Evolutionary conservation across 179 eudicot genomes (phyloP).

Genomic region (Silene noctiflora): DNA sequence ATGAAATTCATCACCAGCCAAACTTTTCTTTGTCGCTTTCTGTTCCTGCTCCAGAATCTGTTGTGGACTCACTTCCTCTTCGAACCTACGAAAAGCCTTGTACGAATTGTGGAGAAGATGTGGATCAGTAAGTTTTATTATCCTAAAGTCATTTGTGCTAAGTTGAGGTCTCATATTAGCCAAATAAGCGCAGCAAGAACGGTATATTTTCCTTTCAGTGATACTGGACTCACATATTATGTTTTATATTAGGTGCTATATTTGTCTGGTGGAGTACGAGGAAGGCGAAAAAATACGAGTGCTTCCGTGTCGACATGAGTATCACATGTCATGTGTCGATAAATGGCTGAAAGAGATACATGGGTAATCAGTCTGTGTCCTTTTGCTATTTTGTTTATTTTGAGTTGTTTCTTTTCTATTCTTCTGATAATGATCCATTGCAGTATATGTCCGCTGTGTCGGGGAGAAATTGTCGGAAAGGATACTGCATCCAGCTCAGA

Average conservation of each 20-base stretch:
- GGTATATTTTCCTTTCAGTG: not conserved
- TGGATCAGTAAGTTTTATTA: constrained; percentile 53
- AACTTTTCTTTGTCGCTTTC: constrained; percentile 61
- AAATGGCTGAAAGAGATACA: constrained; percentile 94
- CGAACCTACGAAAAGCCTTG: constrained; percentile 38
- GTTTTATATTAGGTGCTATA: constrained; percentile 54
- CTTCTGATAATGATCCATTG: constrained; percentile 11
- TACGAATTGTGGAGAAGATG: constrained; percentile 39
- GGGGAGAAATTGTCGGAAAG: constrained; percentile 41
- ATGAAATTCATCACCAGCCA: constrained; percentile 77
- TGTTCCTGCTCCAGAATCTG: constrained; percentile 66
- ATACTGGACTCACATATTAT: constrained; percentile 10
- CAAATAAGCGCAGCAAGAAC: not conserved
- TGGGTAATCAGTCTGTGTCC: constrained; percentile 43
- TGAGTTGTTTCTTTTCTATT: not conserved
- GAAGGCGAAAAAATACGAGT: constrained; percentile 62
- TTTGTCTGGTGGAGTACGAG: constrained; percentile 74
- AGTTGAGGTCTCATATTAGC: not conserved
- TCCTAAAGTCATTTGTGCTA: not conserved
- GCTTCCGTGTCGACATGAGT: constrained; percentile 78
- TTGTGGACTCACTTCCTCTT: constrained; percentile 73
- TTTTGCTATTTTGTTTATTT: not conserved
- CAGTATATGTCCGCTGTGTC: constrained; percentile 85
- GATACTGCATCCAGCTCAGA: constrained; percentile 34
- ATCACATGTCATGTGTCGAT: constrained; percentile 72